Evolutionary conservation across 176 grass and related monocot genomes (phyloP).

Genomic region (Rhynchospora tenuis): DNA sequence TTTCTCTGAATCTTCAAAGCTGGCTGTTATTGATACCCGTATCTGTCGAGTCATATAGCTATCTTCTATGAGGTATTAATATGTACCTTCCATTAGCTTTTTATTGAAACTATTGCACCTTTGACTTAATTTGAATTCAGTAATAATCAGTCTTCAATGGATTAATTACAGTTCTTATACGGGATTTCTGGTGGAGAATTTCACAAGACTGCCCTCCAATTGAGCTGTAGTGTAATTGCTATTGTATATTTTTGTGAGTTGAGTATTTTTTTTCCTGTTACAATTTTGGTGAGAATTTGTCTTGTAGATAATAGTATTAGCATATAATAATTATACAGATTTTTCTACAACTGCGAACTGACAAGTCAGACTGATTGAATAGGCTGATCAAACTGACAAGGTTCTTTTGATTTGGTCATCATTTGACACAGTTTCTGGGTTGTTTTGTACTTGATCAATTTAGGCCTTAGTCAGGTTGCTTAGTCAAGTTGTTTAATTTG

Average conservation of each 20-base stretch:
- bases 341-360: background rate
- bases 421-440: background rate
- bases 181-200: constrained; percentile 22
- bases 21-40: constrained; percentile 53
- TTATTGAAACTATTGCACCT: background rate
- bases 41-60: constrained; percentile 58
- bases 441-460: background rate
- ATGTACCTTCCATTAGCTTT: background rate
- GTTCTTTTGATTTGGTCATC: background rate
- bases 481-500: background rate
- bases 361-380: background rate
- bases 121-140: background rate
- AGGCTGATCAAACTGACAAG: background rate
- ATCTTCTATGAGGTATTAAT: constrained; percentile 17
- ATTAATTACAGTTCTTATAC: background rate
- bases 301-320: background rate
- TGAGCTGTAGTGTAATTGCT: background rate
- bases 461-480: background rate
- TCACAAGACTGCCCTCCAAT: constrained; percentile 9
- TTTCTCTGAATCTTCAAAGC: constrained; percentile 52
- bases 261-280: background rate
- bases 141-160: background rate
- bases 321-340: background rate
- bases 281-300: background rate
- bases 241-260: constrained; percentile 1